Base-by-base conservation (phyloP, 257 asterid species). In the Nicotiana obtusifolia region DNA sequence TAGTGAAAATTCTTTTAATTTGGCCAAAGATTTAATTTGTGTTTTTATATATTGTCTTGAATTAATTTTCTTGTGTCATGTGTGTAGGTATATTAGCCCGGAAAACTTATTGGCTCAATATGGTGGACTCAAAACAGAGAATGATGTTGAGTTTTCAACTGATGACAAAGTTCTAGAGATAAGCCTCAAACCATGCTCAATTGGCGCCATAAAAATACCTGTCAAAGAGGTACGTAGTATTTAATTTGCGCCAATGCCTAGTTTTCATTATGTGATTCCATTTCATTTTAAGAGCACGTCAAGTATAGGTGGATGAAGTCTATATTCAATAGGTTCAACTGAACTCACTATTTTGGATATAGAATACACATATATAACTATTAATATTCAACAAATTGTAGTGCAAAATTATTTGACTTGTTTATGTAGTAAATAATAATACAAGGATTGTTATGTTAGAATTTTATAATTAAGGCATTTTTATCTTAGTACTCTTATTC, bases 41-140 rank as follows among this genome's bases (percentile, higher is more conserved):
- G 33, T 64, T 35, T 24, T 53, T n/a, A 7, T 28, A n/a, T 66
- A 20, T 20, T 65, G 8, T 30, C 41, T 76, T 80, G 77, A 59
- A 35, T 61, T 73, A 30, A 81, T 81, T 65, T 77, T 16, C 14
- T 53, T 13, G 79, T 56, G 8, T 20, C 5, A 26, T 24, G 22
- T 35, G 44, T 41, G 14, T 14, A 93, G 98, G 90, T 88, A 82
- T 56, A 92, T 91, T 26, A 81, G 91, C 9, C 88, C 91, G 4
- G 97, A 92, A 66, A 88, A 91, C 86, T 85, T 95, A 75, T 83
- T 81, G 37, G 87, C 76, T 11, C 86, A 87, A 44, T 93, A 90
- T 75, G 99, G 98, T 9, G 99, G 99, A 10, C 89, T 95, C 30
- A 84, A 83, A 82, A 83, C 91, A 84, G 97, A 91, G 22, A 91